Conservation (phyloP, 148 eudicot genomes). For the Rhododendron mucronatum region DNA sequence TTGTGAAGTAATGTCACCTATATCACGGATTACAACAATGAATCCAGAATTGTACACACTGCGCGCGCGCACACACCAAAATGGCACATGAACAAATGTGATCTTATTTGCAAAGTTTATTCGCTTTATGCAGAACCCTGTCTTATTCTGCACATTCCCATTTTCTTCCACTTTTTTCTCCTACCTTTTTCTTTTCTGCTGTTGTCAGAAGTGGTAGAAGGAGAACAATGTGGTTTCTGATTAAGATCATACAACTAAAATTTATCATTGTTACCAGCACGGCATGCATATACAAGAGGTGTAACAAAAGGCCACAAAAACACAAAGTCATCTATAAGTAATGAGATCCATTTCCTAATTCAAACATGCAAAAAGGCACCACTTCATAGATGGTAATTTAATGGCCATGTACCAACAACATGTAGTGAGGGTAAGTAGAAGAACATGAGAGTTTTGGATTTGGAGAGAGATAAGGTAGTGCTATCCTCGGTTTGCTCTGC, state of each 20-base stretch:
- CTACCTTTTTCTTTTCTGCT: background rate
- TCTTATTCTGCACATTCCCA: too few species aligned
- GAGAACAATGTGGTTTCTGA: background rate
- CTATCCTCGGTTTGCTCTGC: background rate
- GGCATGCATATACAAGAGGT: background rate
- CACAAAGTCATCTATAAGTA: background rate
- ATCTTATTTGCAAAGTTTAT: background rate
- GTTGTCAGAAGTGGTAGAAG: background rate
- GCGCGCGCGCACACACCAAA: background rate
- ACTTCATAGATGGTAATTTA: background rate
- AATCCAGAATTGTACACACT: background rate
- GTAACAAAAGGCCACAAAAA: background rate
- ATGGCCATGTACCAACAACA: background rate
- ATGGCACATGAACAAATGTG: background rate
- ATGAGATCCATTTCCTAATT: background rate
- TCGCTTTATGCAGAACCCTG: background rate
- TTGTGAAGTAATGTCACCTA: slow-evolving; percentile 93
- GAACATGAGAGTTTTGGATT: background rate
- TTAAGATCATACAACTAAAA: background rate
- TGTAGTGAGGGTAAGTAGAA: background rate
- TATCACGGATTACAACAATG: slow-evolving; percentile 12
- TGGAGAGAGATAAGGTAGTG: background rate
- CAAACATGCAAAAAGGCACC: background rate
- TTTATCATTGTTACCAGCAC: background rate
- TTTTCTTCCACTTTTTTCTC: slow-evolving; percentile 5